Base-by-base conservation (phyloP, 2,329 filamentous ascomycete species). In the Beauveria bassiana region DNA sequence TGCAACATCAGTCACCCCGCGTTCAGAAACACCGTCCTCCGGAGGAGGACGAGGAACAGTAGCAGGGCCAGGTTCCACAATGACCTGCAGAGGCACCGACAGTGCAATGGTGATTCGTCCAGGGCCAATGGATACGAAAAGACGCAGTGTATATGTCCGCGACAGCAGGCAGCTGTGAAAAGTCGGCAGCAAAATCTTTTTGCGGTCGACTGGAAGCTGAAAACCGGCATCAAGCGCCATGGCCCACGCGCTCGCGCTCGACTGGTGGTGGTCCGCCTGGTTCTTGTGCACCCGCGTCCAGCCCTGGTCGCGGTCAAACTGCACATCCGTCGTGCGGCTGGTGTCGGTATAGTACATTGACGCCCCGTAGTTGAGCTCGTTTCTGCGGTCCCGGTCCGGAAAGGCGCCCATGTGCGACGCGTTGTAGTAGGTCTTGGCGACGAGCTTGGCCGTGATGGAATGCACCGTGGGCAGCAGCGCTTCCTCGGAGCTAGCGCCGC, bases 121-220 rank as follows among this genome's bases (percentile, higher is more conserved):
- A 1, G 58, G 58, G 2, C 58, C 58, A 3, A 60, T 1, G 5
- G n/a, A 46, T 6, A 60, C 10, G 3, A n/a, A 28, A 6, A 60
- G 18, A 16, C 58, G 58, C 38, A 60, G 40, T 8, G 49, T 53
- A 10, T 60, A 60, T 24, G 28, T 53, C 34, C 58, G 58, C 22
- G 58, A 60, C 58, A 60, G 5, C 31, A 60, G 9, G 58, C 58
- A 60, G 58, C 58, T 53, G 20, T 60, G 49, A 20, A 60, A 60
- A 1, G 34, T 60, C 1, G 58, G 58, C 24, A 60, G 49, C 24
- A 60, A 20, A 2, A 60, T 40, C 20, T 38, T 60, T 16, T 20
- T 53, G 22, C 45, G 18, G 40, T 60, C 58, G 4, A 47, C 6
- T 3, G 49, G 49, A 12, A 60, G 49, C 20, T 60, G 24, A n/a